Percentiles rank a stretch among this genome's conserved stretches.
phyloP scores from a whole-genome alignment of 176 grass and related monocot genomes.

The Phyllostachys edulis region DNA sequence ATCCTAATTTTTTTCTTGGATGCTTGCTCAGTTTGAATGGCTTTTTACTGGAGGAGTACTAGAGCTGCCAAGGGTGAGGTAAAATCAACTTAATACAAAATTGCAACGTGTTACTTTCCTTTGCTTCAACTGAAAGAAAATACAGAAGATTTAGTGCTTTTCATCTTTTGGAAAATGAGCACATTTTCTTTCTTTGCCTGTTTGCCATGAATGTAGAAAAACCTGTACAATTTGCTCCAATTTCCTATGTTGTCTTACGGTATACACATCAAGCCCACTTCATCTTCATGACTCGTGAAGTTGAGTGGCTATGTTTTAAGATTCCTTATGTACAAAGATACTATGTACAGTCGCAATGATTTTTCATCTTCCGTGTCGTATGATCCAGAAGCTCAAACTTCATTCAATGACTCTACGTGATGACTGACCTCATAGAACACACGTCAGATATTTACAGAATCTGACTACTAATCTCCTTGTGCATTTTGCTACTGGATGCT shows the following conservation, averaged over 20 bases:
- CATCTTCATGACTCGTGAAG: conserved; percentile 20
- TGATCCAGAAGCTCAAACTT: conserved; percentile 8
- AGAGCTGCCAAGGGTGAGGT: background rate
- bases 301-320: background rate
- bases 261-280: conserved; percentile 22
- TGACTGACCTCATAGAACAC: background rate
- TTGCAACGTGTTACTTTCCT: background rate
- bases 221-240: conserved; percentile 8
- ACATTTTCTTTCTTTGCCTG: background rate
- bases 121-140: background rate
- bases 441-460: conserved; percentile 34
- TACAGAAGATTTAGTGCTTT: background rate
- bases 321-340: conserved; percentile 19
- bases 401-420: background rate
- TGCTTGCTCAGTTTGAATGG: background rate
- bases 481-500: conserved; percentile 36
- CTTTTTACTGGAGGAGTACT: background rate
- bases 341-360: background rate
- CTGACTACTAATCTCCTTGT: background rate
- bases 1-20: background rate
- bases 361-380: conserved; percentile 1
- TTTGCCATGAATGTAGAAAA: conserved; percentile 13
- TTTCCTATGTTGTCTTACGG: background rate
- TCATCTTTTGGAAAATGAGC: background rate
- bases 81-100: background rate